These are phyloP conservation scores for Ochetophila trinervis DNA, from an alignment of 306 rosid genomes.

Conservation along the genomic window DNA sequence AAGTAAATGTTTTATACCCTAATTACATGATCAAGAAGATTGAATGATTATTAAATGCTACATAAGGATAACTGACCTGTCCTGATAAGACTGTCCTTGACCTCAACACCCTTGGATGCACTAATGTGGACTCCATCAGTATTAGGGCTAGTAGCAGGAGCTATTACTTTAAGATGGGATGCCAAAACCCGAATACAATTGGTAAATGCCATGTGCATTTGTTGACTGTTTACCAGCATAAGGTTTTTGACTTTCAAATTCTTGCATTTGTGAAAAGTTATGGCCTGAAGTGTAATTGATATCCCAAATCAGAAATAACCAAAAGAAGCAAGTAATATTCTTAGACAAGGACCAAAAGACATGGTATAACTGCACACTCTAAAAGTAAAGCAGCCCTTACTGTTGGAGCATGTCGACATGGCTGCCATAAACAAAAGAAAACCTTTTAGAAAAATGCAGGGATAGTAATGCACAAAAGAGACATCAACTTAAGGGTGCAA, in stretches of 20 bases:
- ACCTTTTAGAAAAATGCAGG: constrained; percentile 19
- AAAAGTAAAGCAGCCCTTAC: constrained; percentile 43
- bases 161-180: constrained; percentile 57
- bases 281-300: constrained; percentile 58
- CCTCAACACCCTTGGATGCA: constrained; percentile 46
- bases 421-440: constrained; percentile 55
- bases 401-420: constrained; percentile 79
- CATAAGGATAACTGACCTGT: constrained; percentile 49
- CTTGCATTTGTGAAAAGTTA: constrained; percentile 79
- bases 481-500: constrained; percentile 25
- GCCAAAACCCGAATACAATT: constrained; percentile 62
- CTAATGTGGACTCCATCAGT: constrained; percentile 96
- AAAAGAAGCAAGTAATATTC: neutral
- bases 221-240: constrained; percentile 66
- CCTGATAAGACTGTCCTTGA: constrained; percentile 51
- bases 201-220: constrained; percentile 73
- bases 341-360: neutral
- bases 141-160: constrained; percentile 78
- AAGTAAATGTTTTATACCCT: neutral
- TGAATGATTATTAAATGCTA: neutral
- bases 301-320: constrained; percentile 14
- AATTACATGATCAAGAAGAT: neutral
- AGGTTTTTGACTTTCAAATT: constrained; percentile 53
- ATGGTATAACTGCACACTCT: constrained; percentile 15
- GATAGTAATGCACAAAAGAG: constrained; percentile 19